Conservation (phyloP, 345 rosid genomes). For the Arabidopsis arenosa region DNA sequence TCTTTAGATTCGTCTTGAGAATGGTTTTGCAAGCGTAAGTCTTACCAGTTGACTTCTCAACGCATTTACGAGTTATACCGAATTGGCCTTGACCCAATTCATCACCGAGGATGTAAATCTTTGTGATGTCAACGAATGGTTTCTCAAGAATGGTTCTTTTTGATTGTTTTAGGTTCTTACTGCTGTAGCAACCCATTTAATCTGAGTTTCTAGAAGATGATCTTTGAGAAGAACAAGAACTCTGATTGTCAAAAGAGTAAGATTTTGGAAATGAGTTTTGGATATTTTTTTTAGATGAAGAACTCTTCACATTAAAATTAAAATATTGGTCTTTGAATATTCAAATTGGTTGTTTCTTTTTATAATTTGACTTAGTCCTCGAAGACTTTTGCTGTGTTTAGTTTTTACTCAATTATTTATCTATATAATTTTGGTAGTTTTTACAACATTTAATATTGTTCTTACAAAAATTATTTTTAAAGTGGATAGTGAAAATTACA, state of each 20-base stretch:
- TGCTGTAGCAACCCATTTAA: constrained; percentile 64
- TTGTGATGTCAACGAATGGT: constrained; percentile 65
- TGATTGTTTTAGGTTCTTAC: constrained; percentile 47
- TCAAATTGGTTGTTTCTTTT: not conserved
- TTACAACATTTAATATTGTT: no score
- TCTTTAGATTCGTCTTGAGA: constrained; percentile 63
- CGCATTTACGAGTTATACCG: constrained; percentile 69
- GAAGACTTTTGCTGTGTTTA: no score
- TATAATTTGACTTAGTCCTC: no score
- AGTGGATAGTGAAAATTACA: no score
- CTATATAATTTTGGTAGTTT: no score
- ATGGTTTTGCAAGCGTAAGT: constrained; percentile 81
- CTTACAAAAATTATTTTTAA: no score
- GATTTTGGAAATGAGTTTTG: not conserved
- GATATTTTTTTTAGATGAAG: no score
- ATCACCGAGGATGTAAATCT: constrained; percentile 57
- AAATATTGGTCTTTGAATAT: not conserved
- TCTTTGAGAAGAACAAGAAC: not conserved
- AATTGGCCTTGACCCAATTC: constrained; percentile 83
- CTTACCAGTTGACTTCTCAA: constrained; percentile 65
- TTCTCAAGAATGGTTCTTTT: constrained; percentile 59
- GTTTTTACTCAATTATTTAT: no score
- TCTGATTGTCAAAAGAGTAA: not conserved
- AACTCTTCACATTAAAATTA: no score
- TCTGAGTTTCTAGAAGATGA: not conserved